Evolutionary conservation across 1,139 yeast genomes (phyloP), one percentile per base, ranked within the genome.

Genomic region (Blastobotrys buckinghamii): DNA sequence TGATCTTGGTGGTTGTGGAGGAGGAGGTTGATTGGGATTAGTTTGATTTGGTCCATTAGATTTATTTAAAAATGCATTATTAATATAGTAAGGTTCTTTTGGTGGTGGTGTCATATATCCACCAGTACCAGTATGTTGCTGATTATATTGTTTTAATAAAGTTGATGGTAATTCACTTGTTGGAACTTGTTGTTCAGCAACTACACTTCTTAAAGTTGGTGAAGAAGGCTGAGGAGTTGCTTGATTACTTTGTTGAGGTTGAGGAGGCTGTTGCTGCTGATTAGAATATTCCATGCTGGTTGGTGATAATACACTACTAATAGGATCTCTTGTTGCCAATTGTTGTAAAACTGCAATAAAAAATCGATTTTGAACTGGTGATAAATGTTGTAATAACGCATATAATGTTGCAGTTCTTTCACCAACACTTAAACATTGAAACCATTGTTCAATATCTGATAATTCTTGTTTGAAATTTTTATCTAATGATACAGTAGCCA

Each of bases 381-480:
- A 59, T 22, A 69, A 57, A 43, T 66, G 69, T 45, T 66, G 69
- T 30, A 68, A 56, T 38, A 69, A 55, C 2, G 71, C 58, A 46
- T 67, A 66, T 44, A 68, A 54, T 8, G 72, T 66, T n/a, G 71
- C 71, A 15, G 71, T 67, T 29, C 70, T 59, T 51, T 69, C 72
- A 7, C 67, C 67, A 30, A 61, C 69, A 29, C 61, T 53, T 37
- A 69, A 55, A 15, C 66, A 66, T 17, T 63, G 60, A 50, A 69
- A 68, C 72, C 72, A 68, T 47, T 65, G 62, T 54, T 68, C 71
- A 45, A 68, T 62, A 17, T 67, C 62, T 27, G 49, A 44, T 17
- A 58, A 51, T 44, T 58, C 61, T 29, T 58, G 60, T 40, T 56
- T 58, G 49, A 58, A 59, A 48, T 55, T 54, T 47, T 53, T 55